These are phyloP conservation scores for Elongisporangium undulatum DNA, from an alignment of 352 stramenopile genomes.

Conservation along the genomic window DNA sequence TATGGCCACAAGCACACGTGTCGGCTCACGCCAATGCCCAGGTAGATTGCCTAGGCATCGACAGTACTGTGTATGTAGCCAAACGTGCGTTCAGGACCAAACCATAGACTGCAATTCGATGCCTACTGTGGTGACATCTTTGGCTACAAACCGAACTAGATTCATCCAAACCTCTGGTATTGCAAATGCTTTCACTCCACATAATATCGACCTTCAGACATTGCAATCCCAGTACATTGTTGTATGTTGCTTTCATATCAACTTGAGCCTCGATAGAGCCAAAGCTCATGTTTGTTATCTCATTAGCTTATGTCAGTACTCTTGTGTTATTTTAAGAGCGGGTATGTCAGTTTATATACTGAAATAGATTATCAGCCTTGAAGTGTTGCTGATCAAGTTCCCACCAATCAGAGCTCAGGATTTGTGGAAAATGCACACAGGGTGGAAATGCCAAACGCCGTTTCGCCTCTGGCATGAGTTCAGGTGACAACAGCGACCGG, in stretches of 20 bases:
- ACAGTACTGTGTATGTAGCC: background rate
- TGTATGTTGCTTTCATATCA: background rate
- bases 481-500: background rate
- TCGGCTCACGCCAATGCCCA: too few species aligned
- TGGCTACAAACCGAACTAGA: background rate
- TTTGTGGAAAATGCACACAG: constrained; percentile 11
- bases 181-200: too few species aligned
- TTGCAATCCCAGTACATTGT: background rate
- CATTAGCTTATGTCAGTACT: background rate
- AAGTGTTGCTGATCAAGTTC: background rate
- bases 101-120: background rate
- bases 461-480: background rate
- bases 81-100: background rate
- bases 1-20: too few species aligned
- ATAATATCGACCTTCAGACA: too few species aligned
- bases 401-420: constrained; percentile 16
- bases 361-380: background rate
- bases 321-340: background rate
- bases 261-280: too few species aligned
- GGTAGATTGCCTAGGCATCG: background rate
- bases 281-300: background rate
- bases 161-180: background rate
- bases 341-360: background rate
- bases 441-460: background rate
- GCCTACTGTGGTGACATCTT: background rate